Percentiles rank a stretch among this genome's conserved stretches.
phyloP scores from a whole-genome alignment of 108 stramenopile species.

The Cyclotella sp. region DNA sequence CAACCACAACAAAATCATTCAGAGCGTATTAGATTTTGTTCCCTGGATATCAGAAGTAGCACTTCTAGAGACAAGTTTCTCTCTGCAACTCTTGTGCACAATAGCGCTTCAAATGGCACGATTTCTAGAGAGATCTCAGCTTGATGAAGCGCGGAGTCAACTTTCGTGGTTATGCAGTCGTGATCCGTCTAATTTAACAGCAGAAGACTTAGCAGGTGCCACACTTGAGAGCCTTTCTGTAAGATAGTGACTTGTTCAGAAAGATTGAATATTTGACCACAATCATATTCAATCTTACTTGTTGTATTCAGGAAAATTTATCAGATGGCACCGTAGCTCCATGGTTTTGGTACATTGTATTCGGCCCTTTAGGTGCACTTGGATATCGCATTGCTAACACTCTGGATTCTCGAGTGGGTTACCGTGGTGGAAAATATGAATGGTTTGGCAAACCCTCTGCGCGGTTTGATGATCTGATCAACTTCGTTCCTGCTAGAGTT shows the following conservation, averaged over 20 bases:
- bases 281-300: too few species aligned
- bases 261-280: too few species aligned
- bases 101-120: slow-evolving; percentile 60
- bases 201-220: slow-evolving; percentile 49
- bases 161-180: slow-evolving; percentile 62
- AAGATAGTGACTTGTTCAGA: too few species aligned
- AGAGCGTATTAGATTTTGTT: background rate
- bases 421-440: slow-evolving; percentile 48
- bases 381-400: slow-evolving; percentile 58
- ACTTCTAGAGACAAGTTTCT: slow-evolving; percentile 50
- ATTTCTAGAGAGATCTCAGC: slow-evolving; percentile 52
- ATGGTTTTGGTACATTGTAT: slow-evolving; percentile 52
- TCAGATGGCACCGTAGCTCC: slow-evolving; percentile 57
- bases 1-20: background rate
- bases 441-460: slow-evolving; percentile 60
- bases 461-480: slow-evolving; percentile 57
- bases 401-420: slow-evolving; percentile 57
- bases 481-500: slow-evolving; percentile 51
- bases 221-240: slow-evolving; percentile 44
- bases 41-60: slow-evolving; percentile 45
- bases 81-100: slow-evolving; percentile 48
- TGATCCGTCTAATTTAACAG: slow-evolving; percentile 47
- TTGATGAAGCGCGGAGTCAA: slow-evolving; percentile 49
- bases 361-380: slow-evolving; percentile 52
- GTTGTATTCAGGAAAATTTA: slow-evolving; percentile 37